Evolutionary conservation across 257 asterid genomes (phyloP).

Genomic region (Voacanga thouarsii): DNA sequence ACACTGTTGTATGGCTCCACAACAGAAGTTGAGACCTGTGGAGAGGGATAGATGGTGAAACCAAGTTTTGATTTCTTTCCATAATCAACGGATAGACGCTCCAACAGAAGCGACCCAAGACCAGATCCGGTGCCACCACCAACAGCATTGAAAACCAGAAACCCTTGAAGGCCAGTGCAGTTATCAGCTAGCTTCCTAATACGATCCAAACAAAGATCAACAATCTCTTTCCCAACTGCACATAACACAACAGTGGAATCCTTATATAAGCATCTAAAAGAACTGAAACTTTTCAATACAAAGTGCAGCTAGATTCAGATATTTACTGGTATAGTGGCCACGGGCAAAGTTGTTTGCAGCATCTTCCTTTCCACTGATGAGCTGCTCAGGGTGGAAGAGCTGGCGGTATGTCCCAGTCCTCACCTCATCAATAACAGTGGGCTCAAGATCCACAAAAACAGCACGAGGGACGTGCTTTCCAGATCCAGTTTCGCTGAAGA

Average conservation of each 20-base stretch:
- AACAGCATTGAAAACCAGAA: conserved; percentile 41
- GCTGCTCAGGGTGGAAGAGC: conserved; percentile 44
- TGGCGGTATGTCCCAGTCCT: conserved; percentile 21
- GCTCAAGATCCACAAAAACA: conserved; percentile 44
- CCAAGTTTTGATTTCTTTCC: conserved; percentile 9
- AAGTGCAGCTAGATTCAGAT: not conserved
- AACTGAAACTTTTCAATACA: not conserved
- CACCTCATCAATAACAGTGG: conserved; percentile 44
- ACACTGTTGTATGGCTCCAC: conserved; percentile 18
- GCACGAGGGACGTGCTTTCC: conserved; percentile 52
- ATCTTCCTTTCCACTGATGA: conserved; percentile 46
- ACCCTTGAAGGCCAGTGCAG: conserved; percentile 45
- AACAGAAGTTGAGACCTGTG: conserved; percentile 13
- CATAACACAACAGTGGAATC: not conserved
- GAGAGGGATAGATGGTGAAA: conserved; percentile 4
- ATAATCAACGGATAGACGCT: conserved; percentile 28
- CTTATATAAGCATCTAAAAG: not conserved
- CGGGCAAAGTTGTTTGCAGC: conserved; percentile 29
- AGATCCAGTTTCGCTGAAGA: conserved; percentile 27
- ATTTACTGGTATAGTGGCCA: conserved; percentile 14
- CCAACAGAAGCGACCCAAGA: conserved; percentile 34
- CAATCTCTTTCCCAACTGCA: conserved; percentile 16
- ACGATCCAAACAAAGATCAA: conserved; percentile 15
- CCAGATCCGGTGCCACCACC: conserved; percentile 47
- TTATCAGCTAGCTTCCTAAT: conserved; percentile 25